Base-by-base conservation (phyloP, 441 rosid species). In the Rhodomyrtus psidioides region DNA sequence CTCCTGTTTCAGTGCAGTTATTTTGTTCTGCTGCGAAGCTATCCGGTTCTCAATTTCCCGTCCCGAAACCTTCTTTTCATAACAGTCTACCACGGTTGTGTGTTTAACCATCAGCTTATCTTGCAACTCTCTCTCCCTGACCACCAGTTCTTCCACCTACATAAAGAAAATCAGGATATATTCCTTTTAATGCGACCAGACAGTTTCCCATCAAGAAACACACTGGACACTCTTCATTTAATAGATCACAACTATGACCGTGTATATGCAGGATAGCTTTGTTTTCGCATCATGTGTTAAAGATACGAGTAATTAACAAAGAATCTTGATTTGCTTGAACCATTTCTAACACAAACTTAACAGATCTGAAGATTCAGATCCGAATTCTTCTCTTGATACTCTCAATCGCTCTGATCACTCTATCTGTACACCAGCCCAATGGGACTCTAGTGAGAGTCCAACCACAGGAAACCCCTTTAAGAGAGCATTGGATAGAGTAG, bases 91-190 rank as follows among this genome's bases (percentile, higher is more conserved):
- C 86, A 96, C 91, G 27, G 93, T 91, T 2, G 97, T 87, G 90
- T 95, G 96, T 83, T 96, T 96, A 15, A 89, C 91, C 95, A 96
- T 94, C 86, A 96, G 87, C 91, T 92, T 95, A 88, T 95, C 98
- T 90, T 96, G 95, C 89, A 96, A 91, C 83, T 96, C 99, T 88
- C 87, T 94, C 92, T 95, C 98, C 93, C 94, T 97, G 13, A 87
- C 90, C 88, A 93, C 91, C 86, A 97, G 92, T 90, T 95, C 97
- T 90, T 93, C 98, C 27, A 97, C 97, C 99, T 96, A 57, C 23
- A 54, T 10, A 57, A 51, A 21, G 7, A 55, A 74, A 56, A 56
- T 17, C 58, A 82, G 16, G 19, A 54, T 55, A 21, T 30, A 23
- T 6, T 53, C 84, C 42, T 53, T 19, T 21, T 53, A 55, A 81